These are phyloP conservation scores for Aspergillus terreus DNA, from an alignment of 2,329 filamentous ascomycete genomes.

Conservation along the genomic window DNA sequence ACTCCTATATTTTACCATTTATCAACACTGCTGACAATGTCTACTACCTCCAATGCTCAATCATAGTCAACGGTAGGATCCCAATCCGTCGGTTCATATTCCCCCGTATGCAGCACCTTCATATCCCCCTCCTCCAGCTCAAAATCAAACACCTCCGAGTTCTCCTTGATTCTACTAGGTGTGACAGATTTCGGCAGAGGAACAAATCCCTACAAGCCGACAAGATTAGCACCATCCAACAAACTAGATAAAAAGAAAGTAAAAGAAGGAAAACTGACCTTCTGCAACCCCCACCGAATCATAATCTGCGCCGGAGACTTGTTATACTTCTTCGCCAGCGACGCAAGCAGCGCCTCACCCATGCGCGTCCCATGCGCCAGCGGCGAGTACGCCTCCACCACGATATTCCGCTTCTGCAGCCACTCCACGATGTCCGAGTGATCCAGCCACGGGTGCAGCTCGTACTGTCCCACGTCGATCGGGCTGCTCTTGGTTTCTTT, in stretches of 20 bases:
- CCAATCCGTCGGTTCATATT: conserved; percentile 58
- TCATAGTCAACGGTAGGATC: conserved; percentile 46
- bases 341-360: conserved; percentile 60
- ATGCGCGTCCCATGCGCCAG: conserved; percentile 69
- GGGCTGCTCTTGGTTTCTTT: conserved; percentile 57
- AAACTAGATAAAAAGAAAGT: conserved; percentile 3
- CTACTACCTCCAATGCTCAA: conserved; percentile 7
- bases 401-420: conserved; percentile 63
- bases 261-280: conserved; percentile 49
- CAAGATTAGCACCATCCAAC: neutral
- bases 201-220: conserved; percentile 51
- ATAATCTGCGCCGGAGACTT: conserved; percentile 71
- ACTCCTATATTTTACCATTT: neutral
- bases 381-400: conserved; percentile 76
- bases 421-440: conserved; percentile 62
- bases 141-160: conserved; percentile 59
- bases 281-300: conserved; percentile 76
- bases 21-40: neutral
- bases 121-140: conserved; percentile 57
- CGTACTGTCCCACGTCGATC: conserved; percentile 75
- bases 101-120: conserved; percentile 51
- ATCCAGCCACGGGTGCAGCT: conserved; percentile 80
- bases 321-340: conserved; percentile 63
- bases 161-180: conserved; percentile 57
- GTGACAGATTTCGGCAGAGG: conserved; percentile 63